Evolutionary conservation across 2,329 filamentous ascomycete species (phyloP).

Genomic region (Colletotrichum tropicale): DNA sequence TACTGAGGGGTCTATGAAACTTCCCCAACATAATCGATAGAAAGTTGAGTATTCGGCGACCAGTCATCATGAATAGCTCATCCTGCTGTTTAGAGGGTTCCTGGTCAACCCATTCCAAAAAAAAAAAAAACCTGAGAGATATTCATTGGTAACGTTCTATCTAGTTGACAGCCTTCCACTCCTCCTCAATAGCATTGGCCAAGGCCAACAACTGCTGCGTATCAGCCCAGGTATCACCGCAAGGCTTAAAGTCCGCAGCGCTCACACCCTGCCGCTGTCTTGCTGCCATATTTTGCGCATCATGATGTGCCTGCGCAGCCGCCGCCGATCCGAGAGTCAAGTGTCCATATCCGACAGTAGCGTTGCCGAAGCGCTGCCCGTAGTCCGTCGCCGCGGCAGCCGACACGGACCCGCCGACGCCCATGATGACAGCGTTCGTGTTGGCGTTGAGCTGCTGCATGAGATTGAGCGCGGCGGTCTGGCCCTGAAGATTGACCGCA

Average conservation of each 20-base stretch:
- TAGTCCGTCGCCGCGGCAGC: background rate
- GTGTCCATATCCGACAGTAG: background rate
- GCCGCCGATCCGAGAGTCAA: background rate
- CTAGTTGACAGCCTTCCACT: background rate
- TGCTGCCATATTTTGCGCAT: background rate
- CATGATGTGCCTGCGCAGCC: background rate
- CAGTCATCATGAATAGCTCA: background rate
- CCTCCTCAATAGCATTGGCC: background rate
- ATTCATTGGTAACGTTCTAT: background rate
- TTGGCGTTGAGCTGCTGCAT: background rate
- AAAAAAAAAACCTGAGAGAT: fast-evolving
- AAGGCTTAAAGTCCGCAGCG: background rate
- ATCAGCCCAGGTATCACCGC: background rate
- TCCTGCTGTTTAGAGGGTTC: fast-evolving
- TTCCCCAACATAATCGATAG: background rate
- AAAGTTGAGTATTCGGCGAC: background rate
- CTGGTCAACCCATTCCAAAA: background rate
- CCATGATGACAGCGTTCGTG: background rate
- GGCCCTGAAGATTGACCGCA: background rate
- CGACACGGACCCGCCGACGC: background rate
- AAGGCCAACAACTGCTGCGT: background rate
- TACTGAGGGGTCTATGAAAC: background rate
- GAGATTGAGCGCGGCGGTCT: background rate
- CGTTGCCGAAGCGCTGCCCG: background rate
- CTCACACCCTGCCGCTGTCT: background rate